Evolutionary conservation across 108 stramenopile species (phyloP), one percentile per base, ranked within the genome.

Genomic region (Nitzschia palea): DNA sequence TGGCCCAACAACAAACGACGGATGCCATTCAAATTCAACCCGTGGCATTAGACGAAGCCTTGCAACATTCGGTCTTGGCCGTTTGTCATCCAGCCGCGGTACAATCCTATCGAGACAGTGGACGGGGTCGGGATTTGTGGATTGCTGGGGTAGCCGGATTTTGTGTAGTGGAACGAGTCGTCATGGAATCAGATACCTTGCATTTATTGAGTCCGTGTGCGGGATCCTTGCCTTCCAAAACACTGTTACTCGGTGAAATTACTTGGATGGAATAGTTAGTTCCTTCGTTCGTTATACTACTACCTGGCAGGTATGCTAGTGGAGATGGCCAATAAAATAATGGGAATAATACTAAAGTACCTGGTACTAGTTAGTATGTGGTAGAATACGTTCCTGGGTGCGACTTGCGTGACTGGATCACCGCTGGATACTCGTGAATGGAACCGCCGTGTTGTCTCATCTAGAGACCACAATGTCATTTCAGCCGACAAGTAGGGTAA

Each of bases 221-320:
- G 33, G 93, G 93, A 9, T 71, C 69, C 40, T 74, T 94, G 59
- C 90, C 93, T 4, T 86, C 84, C 70, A 55, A 77, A 15, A 76
- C 78, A 33, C 66, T 94, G 55, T 55, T 94, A 29, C 44, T 84
- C 32, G 89, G 93, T 3, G 89, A 94, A 77, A 62, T 94, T 17
- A 81, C 81, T 30, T 94, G 93, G 93, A 83, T 91, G 84, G 90
- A 94, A 55, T 93, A 86, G 37, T n/a, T n/a, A n/a, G n/a, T n/a
- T n/a, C n/a, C n/a, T n/a, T n/a, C n/a, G n/a, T n/a, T n/a, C n/a
- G n/a, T n/a, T n/a, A n/a, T n/a, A n/a, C n/a, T n/a, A n/a, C n/a
- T n/a, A n/a, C n/a, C n/a, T n/a, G n/a, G n/a, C n/a, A n/a, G n/a
- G n/a, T n/a, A n/a, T n/a, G n/a, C n/a, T n/a, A n/a, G n/a, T n/a